Evolutionary conservation across 306 rosid species (phyloP), one percentile per base, ranked within the genome.

Genomic region (Hippophae rhamnoides): DNA sequence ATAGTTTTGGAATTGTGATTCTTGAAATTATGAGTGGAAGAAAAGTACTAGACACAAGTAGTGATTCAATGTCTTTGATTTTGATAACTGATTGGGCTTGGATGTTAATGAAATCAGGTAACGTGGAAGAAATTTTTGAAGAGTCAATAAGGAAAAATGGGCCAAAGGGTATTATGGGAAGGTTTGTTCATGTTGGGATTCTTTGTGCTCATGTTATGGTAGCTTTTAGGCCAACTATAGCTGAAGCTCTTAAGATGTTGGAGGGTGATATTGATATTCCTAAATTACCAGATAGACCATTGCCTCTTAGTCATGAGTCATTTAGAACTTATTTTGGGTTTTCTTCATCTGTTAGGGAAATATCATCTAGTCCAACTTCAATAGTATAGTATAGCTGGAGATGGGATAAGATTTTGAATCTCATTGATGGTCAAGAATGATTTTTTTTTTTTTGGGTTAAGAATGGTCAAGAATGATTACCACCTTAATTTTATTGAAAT

Each of bases 191-290:
- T 14, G 95, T 86, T 54, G 97, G 97, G 54, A 79, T 89, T 69
- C 83, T 89, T 2, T 89, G 97, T 75, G 84, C 93, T 68, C 95
- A 89, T 74, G 93, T 77, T 7, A 80, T 82, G 85, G 95, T 84
- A 69, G 97, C 86, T 0, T 78, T 89, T n/a, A 84, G 95, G 69
- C 97, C 97, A n/a, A 86, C 93, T 0, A 76, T 82, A 46, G 70
- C 82, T 49, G 97, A 86, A 52, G 97, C 95, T 0, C 56, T 86
- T 5, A 84, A 69, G 82, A 89, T 86, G 95, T 62, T 89, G 53
- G 89, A 89, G 42, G 97, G 97, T 57, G 95, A 89, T 10, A 84
- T 80, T 72, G 97, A 86, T 46, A 86, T 86, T 72, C 95, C 95
- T 2, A 47, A 54, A 40, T 58, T 89, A 57, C 93, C 89, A 8